Conservation (phyloP, 1,139 yeast species). For the Candida tunisiensis region DNA sequence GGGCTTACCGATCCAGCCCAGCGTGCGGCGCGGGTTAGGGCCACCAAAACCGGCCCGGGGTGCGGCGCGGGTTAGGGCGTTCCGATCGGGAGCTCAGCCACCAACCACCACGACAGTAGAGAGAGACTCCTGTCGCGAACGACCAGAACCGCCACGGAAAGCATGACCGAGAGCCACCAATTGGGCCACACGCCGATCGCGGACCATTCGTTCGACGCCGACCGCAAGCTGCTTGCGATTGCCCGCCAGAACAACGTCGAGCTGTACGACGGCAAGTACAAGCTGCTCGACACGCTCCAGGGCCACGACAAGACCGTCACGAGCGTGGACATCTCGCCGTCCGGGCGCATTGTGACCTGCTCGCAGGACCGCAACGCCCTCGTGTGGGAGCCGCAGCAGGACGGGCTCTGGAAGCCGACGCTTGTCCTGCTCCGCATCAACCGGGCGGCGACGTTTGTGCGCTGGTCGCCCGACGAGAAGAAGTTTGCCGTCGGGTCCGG, state of each 20-base stretch:
- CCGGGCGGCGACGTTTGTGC: conserved; percentile 85
- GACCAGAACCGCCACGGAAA: background rate
- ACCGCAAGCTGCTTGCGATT: conserved; percentile 53
- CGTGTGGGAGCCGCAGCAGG: conserved; percentile 71
- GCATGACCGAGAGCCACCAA: background rate
- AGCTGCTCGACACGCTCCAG: conserved; percentile 30
- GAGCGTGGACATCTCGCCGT: conserved; percentile 79
- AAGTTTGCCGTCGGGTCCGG: conserved; percentile 97
- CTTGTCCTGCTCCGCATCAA: conserved; percentile 82
- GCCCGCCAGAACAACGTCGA: conserved; percentile 68
- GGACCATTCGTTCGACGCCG: conserved; percentile 76
- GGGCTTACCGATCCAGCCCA: too few relatives aligned
- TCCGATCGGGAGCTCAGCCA: too few relatives aligned
- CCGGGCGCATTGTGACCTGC: conserved; percentile 88
- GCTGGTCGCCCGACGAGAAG: conserved; percentile 85
- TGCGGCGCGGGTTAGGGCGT: too few relatives aligned
- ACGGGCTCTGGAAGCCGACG: conserved; percentile 65
- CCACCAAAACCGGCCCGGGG: too few relatives aligned
- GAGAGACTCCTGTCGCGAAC: conserved; percentile 13
- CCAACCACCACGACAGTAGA: too few relatives aligned
- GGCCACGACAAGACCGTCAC: conserved; percentile 95
- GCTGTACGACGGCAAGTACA: conserved; percentile 32
- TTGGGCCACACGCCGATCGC: conserved; percentile 75
- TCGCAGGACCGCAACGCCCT: conserved; percentile 97
- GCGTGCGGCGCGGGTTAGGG: too few relatives aligned